These are phyloP conservation scores for Eleusine indica DNA, from an alignment of 176 grass and related monocot genomes.

Conservation along the genomic window DNA sequence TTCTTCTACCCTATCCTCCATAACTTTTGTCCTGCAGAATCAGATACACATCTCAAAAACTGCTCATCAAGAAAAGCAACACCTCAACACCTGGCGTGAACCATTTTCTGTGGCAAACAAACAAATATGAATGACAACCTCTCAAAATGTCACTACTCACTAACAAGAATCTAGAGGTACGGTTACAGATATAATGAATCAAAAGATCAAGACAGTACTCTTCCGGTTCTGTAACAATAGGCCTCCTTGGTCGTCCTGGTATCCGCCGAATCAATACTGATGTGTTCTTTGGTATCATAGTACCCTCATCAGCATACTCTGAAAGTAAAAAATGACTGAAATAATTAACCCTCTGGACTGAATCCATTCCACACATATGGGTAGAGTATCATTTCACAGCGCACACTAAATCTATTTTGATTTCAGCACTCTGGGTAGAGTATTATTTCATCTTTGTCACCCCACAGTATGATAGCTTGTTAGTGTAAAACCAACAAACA, in stretches of 20 bases:
- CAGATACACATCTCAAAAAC: slow-evolving; percentile 29
- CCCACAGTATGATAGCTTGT: background rate
- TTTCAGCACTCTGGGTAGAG: slow-evolving; percentile 2
- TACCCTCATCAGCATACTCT: slow-evolving; percentile 95
- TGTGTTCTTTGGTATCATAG: slow-evolving; percentile 97
- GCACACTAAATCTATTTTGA: background rate
- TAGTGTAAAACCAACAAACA: slow-evolving; percentile 36
- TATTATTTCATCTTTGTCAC: slow-evolving; percentile 17
- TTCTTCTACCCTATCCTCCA: slow-evolving; percentile 68
- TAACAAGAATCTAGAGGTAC: slow-evolving; percentile 40
- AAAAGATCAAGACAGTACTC: slow-evolving; percentile 81
- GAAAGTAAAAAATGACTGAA: slow-evolving; percentile 63
- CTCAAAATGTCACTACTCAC: background rate
- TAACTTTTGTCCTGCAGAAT: slow-evolving; percentile 74
- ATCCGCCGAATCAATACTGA: slow-evolving; percentile 96
- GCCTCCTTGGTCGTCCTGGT: slow-evolving; percentile 82
- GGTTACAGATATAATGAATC: slow-evolving; percentile 42
- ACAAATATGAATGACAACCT: slow-evolving; percentile 20
- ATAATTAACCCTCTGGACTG: slow-evolving; percentile 40
- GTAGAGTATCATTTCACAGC: background rate
- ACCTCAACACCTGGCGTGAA: slow-evolving; percentile 12
- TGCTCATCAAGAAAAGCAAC: background rate
- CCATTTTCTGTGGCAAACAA: slow-evolving; percentile 28
- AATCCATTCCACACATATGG: slow-evolving; percentile 27
- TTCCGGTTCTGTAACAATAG: slow-evolving; percentile 75